Evolutionary conservation across 2,329 filamentous ascomycete species (phyloP), one percentile per base, ranked within the genome.

Genomic region (Penicillium sp.): DNA sequence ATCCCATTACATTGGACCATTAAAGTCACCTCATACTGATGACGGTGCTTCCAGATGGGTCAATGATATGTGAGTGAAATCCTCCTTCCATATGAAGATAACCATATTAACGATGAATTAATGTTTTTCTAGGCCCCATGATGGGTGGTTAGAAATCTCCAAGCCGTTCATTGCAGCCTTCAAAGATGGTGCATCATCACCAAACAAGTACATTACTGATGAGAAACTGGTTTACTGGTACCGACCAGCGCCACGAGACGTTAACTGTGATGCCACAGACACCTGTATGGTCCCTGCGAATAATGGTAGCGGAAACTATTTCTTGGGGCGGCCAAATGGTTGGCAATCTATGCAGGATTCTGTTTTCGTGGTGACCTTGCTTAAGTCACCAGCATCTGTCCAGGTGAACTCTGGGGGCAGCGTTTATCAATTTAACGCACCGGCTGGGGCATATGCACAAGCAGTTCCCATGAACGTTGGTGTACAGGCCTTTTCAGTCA

Each of bases 161-260:
- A 76, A 77, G 52, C 80, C 81, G 2, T 83, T 78, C 60, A 82
- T 83, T 51, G 72, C 78, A 1, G 81, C 81, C 0, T 83, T 77
- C 68, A 81, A 82, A 61, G 76, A 73, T 37, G 79, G 77, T 8
- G 74, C 73, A 3, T 75, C 70, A 6, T 67, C 67, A 0, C 61
- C 65, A 9, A 57, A 63, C 22, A 59, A 48, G 6, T 76, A 79
- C 65, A 80, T 82, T 54, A 69, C 70, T 29, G 65, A 73, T 1
- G 81, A 84, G 22, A 72, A 81, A 66, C 63, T 84, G 20, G 67
- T 82, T 26, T 84, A 83, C 72, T 84, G 81, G 81, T 84, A 82
- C 67, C 76, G 81, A 7, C 81, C 79, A 4, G 81, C 77, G 4
- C 76, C 77, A 2, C 77, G 74, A 53, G 59, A 59, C 4, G 66